Evolutionary conservation across 2,329 filamentous ascomycete genomes (phyloP).

Genomic region (Alternaria brassicae): DNA sequence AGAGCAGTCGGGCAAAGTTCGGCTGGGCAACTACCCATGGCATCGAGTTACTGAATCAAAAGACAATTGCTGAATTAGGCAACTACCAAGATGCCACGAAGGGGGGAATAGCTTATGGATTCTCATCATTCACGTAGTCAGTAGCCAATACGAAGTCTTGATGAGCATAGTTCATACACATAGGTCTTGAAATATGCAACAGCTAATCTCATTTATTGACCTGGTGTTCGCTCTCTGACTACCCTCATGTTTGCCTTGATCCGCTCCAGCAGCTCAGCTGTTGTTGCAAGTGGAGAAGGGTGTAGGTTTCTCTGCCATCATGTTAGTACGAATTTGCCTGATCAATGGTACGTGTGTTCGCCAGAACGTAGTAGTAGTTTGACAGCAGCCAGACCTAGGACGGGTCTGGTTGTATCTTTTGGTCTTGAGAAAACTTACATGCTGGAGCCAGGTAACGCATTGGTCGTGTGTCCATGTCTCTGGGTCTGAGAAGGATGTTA

Average conservation of each 20-base stretch:
- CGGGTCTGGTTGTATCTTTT: background rate
- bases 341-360: background rate
- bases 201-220: background rate
- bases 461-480: constrained; percentile 80
- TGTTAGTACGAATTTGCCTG: background rate
- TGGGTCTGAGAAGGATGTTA: constrained; percentile 58
- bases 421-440: constrained; percentile 64
- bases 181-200: background rate
- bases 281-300: constrained; percentile 65
- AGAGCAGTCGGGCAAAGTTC: rapidly evolving
- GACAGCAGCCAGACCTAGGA: background rate
- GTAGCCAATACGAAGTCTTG: background rate
- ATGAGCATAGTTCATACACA: background rate
- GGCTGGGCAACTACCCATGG: background rate
- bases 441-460: constrained; percentile 78
- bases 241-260: constrained; percentile 72
- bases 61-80: background rate
- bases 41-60: background rate
- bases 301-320: constrained; percentile 66
- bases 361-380: background rate
- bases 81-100: background rate
- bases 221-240: constrained; percentile 21
- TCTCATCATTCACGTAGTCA: background rate
- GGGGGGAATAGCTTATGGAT: background rate
- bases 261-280: constrained; percentile 70